These are phyloP conservation scores for Phanerodontia chrysosporium DNA, from an alignment of 768 basidiomycete genomes.

Conservation along the genomic window DNA sequence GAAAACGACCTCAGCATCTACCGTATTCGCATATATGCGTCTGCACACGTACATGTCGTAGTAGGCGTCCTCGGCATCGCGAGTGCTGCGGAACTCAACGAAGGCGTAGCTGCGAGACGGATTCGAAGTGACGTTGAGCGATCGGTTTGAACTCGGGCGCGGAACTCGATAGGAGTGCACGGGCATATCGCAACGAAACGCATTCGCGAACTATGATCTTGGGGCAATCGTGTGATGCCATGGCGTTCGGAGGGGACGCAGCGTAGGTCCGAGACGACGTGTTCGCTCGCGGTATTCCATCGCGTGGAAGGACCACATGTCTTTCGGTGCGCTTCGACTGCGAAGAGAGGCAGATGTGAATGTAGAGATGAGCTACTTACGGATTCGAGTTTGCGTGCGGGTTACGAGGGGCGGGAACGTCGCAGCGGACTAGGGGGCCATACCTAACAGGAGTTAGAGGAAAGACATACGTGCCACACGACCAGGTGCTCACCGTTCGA, in stretches of 20 bases:
- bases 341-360: slow-evolving; percentile 19
- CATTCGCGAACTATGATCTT: neutral
- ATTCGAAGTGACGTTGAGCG: slow-evolving; percentile 53
- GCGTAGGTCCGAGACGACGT: slow-evolving; percentile 14
- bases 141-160: slow-evolving; percentile 34
- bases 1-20: neutral
- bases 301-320: slow-evolving; percentile 10
- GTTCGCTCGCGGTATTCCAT: slow-evolving; percentile 13
- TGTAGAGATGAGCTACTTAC: slow-evolving; percentile 51
- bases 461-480: slow-evolving; percentile 1
- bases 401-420: slow-evolving; percentile 84
- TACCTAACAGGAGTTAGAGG: slow-evolving; percentile 41
- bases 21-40: neutral
- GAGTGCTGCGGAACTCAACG: slow-evolving; percentile 74
- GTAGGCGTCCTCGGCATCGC: slow-evolving; percentile 81
- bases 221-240: slow-evolving; percentile 8
- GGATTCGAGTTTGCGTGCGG: slow-evolving; percentile 70
- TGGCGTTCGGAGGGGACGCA: slow-evolving; percentile 5
- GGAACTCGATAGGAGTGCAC: slow-evolving; percentile 22
- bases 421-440: slow-evolving; percentile 82
- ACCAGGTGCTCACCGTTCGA: slow-evolving; percentile 61
- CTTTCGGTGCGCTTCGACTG: slow-evolving; percentile 32
- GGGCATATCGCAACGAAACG: slow-evolving; percentile 27
- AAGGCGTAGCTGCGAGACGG: slow-evolving; percentile 74
- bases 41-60: slow-evolving; percentile 64